A percentile compares a stretch with the other conserved stretches of the same genome.
Conservation (phyloP, 495 filamentous ascomycete genomes). For the Penicillium coprophilum region DNA sequence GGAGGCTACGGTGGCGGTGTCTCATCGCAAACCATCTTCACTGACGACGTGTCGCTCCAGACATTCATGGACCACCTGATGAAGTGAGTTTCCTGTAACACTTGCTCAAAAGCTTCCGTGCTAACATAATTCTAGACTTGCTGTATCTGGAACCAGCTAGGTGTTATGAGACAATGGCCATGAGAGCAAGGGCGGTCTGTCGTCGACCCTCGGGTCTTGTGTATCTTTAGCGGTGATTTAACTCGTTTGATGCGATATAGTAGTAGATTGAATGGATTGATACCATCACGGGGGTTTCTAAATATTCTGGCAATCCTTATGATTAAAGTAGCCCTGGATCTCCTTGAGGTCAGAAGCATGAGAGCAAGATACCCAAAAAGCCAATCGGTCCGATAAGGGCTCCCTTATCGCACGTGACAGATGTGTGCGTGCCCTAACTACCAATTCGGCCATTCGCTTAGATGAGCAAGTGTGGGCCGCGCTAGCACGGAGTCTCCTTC, state of each 20-base stretch:
- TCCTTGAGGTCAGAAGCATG: not conserved
- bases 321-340: not conserved
- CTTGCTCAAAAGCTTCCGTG: not conserved
- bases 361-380: constrained; percentile 15
- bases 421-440: constrained; percentile 28
- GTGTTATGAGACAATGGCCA: constrained; percentile 32
- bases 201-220: constrained; percentile 42
- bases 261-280: constrained; percentile 41
- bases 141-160: constrained; percentile 63
- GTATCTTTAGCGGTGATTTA: constrained; percentile 52
- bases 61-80: constrained; percentile 99
- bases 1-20: constrained; percentile 88
- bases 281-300: constrained; percentile 17
- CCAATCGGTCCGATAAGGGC: not conserved
- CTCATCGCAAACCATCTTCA: constrained; percentile 97
- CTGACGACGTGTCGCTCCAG: constrained; percentile 96
- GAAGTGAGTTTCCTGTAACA: constrained; percentile 73
- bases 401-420: constrained; percentile 29
- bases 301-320: not conserved
- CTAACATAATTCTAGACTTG: constrained; percentile 52
- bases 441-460: constrained; percentile 39
- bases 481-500: constrained; percentile 17
- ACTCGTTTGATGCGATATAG: constrained; percentile 36
- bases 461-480: constrained; percentile 26
- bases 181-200: constrained; percentile 40